phyloP scores from a whole-genome alignment of 768 basidiomycete species.

The Pulveroboletus ravenelii region DNA sequence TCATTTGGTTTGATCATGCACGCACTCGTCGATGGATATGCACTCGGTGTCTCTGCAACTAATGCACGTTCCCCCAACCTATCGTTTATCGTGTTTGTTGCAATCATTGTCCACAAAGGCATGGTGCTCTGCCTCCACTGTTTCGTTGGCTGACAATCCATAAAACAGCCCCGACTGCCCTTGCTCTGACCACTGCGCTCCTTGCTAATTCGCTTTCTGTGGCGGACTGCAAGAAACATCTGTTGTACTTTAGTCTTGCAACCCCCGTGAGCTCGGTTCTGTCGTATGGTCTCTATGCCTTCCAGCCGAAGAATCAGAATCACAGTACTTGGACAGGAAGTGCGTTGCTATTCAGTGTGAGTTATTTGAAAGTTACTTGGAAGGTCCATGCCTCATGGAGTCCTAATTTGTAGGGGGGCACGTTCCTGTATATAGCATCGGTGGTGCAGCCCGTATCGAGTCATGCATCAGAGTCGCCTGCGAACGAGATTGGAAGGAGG shows the following conservation, averaged over 20 bases:
- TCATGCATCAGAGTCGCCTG: slow-evolving; percentile 30
- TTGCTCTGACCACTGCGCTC: slow-evolving; percentile 84
- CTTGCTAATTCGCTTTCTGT: slow-evolving; percentile 70
- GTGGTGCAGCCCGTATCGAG: slow-evolving; percentile 75
- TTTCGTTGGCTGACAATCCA: slow-evolving; percentile 8
- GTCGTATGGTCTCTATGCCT: slow-evolving; percentile 65
- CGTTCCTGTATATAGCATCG: slow-evolving; percentile 92
- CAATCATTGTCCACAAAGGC: slow-evolving; percentile 91
- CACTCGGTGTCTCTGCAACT: slow-evolving; percentile 75
- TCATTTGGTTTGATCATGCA: slow-evolving; percentile 87
- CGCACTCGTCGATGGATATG: slow-evolving; percentile 87
- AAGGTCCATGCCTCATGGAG: slow-evolving; percentile 1
- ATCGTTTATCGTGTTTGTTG: slow-evolving; percentile 84
- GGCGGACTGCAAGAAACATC: slow-evolving; percentile 63
- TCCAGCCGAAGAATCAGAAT: slow-evolving; percentile 36
- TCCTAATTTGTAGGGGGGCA: slow-evolving; percentile 61
- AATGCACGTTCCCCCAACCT: slow-evolving; percentile 41
- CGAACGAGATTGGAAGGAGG: slow-evolving; percentile 42
- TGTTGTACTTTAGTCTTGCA: slow-evolving; percentile 75
- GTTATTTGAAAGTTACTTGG: slow-evolving; percentile 20
- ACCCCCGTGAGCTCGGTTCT: slow-evolving; percentile 79
- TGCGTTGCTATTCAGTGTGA: slow-evolving; percentile 79
- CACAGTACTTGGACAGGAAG: slow-evolving; percentile 60
- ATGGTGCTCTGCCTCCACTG: neutral
- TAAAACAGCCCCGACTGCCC: slow-evolving; percentile 74